These are phyloP conservation scores for Talaromyces sp. DNA, from an alignment of 2,329 filamentous ascomycete species.

Conservation along the genomic window DNA sequence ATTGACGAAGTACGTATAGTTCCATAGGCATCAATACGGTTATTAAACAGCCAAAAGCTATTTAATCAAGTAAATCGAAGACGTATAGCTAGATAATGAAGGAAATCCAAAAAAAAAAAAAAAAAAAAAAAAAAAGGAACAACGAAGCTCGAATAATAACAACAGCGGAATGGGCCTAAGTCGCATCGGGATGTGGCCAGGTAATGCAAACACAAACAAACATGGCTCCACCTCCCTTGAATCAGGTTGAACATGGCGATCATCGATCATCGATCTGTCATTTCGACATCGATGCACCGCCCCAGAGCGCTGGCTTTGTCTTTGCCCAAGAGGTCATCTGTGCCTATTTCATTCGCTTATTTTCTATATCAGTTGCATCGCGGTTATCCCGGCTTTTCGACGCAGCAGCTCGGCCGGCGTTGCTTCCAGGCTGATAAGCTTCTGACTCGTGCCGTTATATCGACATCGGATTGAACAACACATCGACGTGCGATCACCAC, in stretches of 20 bases:
- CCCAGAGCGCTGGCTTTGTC: neutral
- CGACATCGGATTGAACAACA: neutral
- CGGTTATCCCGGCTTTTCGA: neutral
- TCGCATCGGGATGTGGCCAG: neutral
- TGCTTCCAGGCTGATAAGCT: neutral
- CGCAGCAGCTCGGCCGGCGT: neutral
- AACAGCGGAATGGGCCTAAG: neutral
- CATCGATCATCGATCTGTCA: too few relatives aligned
- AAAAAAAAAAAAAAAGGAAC: neutral
- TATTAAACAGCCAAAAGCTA: neutral
- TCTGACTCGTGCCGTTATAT: neutral
- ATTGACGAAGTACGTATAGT: neutral
- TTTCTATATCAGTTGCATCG: neutral
- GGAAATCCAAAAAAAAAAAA: too few relatives aligned
- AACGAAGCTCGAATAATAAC: too few relatives aligned
- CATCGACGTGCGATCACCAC: neutral
- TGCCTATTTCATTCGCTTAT: slow-evolving; percentile 53
- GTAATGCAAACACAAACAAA: neutral
- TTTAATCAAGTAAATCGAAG: neutral
- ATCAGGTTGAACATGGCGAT: neutral
- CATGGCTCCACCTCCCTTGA: neutral
- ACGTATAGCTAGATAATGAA: neutral
- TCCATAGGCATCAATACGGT: neutral
- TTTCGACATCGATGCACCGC: neutral
- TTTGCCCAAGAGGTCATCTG: slow-evolving; percentile 38